These are phyloP conservation scores for Xylaria sp. DNA, from an alignment of 2,329 filamentous ascomycete genomes.

Conservation along the genomic window DNA sequence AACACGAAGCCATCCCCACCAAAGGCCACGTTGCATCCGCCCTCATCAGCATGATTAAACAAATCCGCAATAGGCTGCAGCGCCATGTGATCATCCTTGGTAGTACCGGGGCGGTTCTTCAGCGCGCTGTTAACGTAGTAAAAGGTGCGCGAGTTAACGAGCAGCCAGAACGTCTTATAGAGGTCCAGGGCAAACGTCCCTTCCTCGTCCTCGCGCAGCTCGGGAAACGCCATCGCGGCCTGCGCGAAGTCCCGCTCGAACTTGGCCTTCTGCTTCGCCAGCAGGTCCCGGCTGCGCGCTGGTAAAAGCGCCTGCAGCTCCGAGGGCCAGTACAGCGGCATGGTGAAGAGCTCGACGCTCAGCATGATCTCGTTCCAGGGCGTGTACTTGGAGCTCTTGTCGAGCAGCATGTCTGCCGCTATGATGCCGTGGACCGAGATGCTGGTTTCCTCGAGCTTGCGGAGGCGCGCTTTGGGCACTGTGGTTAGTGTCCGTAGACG, in stretches of 20 bases:
- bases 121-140: conserved; percentile 64
- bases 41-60: conserved; percentile 68
- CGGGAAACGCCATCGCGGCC: conserved; percentile 57
- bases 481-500: conserved; percentile 73
- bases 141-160: conserved; percentile 72
- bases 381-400: conserved; percentile 59
- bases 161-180: conserved; percentile 63
- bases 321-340: conserved; percentile 62
- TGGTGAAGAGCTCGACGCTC: conserved; percentile 65
- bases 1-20: conserved; percentile 65
- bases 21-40: conserved; percentile 65
- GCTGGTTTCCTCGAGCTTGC: conserved; percentile 60
- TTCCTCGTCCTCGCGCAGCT: conserved; percentile 6
- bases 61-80: conserved; percentile 79
- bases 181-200: conserved; percentile 48
- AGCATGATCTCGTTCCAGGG: conserved; percentile 78
- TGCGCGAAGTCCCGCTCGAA: conserved; percentile 61
- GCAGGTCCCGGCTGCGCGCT: conserved; percentile 54
- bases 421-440: conserved; percentile 77
- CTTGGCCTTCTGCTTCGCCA: conserved; percentile 66
- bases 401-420: conserved; percentile 73
- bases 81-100: conserved; percentile 69
- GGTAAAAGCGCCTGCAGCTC: conserved; percentile 62
- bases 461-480: conserved; percentile 64
- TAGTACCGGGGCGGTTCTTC: conserved; percentile 50